Evolutionary conservation across 169 alveolate species (phyloP), one percentile per base, ranked within the genome.

Genomic region (Cryptosporidium xiaoi): DNA sequence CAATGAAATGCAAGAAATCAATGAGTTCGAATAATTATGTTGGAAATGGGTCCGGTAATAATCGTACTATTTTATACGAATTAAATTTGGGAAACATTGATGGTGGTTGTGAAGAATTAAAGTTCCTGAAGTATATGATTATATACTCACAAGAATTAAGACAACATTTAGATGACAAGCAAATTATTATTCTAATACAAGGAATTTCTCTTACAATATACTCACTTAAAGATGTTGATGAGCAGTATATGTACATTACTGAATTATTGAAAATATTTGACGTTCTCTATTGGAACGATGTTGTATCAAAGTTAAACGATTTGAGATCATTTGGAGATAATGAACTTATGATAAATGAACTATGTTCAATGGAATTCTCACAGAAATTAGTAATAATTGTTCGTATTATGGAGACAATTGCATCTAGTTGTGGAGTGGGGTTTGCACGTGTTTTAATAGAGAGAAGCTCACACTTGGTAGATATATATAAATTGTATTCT

Each of bases 1-100:
- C 98, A 24, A 92, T 94, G 68, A 96, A 95, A 68, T 96, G 98
- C 91, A 97, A 95, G 51, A 94, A 93, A 60, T 95, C 95, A 27
- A 96, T 95, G 85, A 27, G 77, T 44, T 44, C 64, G 33, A 77
- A 77, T 77, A 77, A 77, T 77, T 77, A 44, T 62, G 44, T 77
- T 18, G 87, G 64, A 55, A 62, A 29, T 62, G 46, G 50, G 7
- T 4, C 48, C 18, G 64, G 64, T 13, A 60, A 56, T 27, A 55
- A 34, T 55, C 33, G 33, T 13, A 60, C 10, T 55, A 4, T 27
- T 18, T 7, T 50, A 44, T 27, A 44, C 29, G 64, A 77, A 29
- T 64, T 51, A 27, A 53, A 51, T 33, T 15, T 69, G 24, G 83
- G 66, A 29, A 60, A 18, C 50, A 44, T 62, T 18, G 87, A 62